Conservation (phyloP, 1,139 yeast species). For the Waltiozyma sp. region DNA sequence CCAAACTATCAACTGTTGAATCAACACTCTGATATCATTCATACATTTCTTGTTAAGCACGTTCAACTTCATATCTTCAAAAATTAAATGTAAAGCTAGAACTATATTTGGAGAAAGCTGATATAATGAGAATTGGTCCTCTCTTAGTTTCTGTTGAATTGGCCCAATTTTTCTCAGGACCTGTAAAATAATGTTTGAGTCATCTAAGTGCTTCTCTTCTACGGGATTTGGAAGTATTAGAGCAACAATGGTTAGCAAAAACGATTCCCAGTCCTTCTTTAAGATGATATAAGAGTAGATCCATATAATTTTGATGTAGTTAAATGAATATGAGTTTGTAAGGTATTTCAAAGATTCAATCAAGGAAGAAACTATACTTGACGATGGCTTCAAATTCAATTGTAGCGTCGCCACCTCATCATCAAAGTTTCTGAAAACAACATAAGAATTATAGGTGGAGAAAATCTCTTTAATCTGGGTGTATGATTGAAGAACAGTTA, state of each 20-base stretch:
- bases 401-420: conserved; percentile 19
- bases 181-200: conserved; percentile 11
- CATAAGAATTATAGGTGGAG: conserved; percentile 14
- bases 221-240: conserved; percentile 32
- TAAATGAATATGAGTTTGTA: conserved; percentile 47
- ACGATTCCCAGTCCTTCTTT: conserved; percentile 48
- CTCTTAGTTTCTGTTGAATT: conserved; percentile 11
- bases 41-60: conserved; percentile 30
- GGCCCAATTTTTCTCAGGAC: conserved; percentile 7
- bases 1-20: conserved; percentile 55
- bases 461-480: conserved; percentile 18
- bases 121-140: conserved; percentile 21
- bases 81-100: conserved; percentile 57
- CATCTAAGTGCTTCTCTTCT: conserved; percentile 4
- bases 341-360: conserved; percentile 41
- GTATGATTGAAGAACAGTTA: conserved; percentile 28
- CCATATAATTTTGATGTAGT: conserved; percentile 56
- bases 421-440: conserved; percentile 11
- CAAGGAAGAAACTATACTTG: conserved; percentile 31
- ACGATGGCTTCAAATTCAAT: conserved; percentile 37
- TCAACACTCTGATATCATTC: conserved; percentile 35
- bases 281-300: conserved; percentile 39
- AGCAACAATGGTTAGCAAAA: conserved; percentile 40
- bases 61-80: conserved; percentile 66
- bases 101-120: conserved; percentile 53